These are phyloP conservation scores for Arthroderma sp. DNA, from an alignment of 2,329 filamentous ascomycete genomes.

Conservation along the genomic window DNA sequence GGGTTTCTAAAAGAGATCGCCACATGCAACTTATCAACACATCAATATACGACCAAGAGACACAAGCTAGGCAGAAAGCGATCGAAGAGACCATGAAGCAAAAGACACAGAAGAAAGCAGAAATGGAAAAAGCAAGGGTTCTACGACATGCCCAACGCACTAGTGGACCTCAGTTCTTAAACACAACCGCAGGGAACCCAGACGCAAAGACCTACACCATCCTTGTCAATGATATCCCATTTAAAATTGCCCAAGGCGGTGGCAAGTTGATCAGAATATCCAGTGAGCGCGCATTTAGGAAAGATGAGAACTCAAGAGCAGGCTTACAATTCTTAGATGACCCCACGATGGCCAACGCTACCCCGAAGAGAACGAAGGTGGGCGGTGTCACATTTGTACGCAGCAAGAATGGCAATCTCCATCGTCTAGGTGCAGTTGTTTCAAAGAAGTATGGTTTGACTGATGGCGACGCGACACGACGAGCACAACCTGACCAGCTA, in stretches of 20 bases:
- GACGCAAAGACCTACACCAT: conserved; percentile 46
- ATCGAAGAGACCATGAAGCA: conserved; percentile 53
- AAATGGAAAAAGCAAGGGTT: conserved; percentile 36
- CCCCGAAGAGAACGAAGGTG: conserved; percentile 59
- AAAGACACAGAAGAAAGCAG: conserved; percentile 42
- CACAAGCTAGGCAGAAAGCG: conserved; percentile 53
- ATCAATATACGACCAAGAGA: conserved; percentile 61
- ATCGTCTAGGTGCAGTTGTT: conserved; percentile 61
- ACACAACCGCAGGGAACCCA: conserved; percentile 13
- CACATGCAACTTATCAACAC: conserved; percentile 76
- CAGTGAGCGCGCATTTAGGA: conserved; percentile 40
- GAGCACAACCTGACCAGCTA: conserved; percentile 2
- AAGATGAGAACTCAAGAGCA: conserved; percentile 20
- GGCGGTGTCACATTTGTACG: conserved; percentile 72
- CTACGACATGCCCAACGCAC: conserved; percentile 26
- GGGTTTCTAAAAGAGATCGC: conserved; percentile 61
- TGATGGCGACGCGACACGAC: not conserved
- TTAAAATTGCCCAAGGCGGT: conserved; percentile 60
- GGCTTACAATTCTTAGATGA: conserved; percentile 40
- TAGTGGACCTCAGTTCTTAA: conserved; percentile 9
- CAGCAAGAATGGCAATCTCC: conserved; percentile 78
- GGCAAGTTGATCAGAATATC: conserved; percentile 66
- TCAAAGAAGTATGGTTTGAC: conserved; percentile 57
- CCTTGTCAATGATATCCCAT: conserved; percentile 57
- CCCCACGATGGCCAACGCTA: conserved; percentile 48